Evolutionary conservation across 73 alveolate genomes (phyloP), one percentile per base, ranked within the genome.

Genomic region (Symbiodinium pilosum): DNA sequence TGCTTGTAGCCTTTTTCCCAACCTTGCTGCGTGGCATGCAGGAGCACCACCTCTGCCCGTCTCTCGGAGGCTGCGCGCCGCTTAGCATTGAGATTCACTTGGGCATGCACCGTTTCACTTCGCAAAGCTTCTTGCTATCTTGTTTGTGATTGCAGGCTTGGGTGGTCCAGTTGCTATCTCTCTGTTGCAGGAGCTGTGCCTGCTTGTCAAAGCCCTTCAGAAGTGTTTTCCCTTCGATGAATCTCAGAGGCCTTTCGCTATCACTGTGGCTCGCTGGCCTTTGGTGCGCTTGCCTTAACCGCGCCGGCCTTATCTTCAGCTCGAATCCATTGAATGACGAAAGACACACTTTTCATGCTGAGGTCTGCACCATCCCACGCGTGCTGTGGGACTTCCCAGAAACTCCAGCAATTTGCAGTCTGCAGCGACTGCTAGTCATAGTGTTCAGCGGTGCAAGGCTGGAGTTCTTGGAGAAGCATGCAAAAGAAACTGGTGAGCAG

Each of bases 381-480:
- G 39, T 64, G 38, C 39, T 64, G 81, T 9, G 81, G 41, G 81
- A 64, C 24, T 32, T 38, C 4, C 81, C 6, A 28, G 81, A n/a
- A n/a, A n/a, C n/a, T n/a, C n/a, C n/a, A n/a, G n/a, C n/a, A n/a
- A n/a, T n/a, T n/a, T n/a, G n/a, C n/a, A n/a, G n/a, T n/a, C n/a
- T n/a, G n/a, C n/a, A n/a, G n/a, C n/a, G n/a, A n/a, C n/a, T n/a
- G n/a, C n/a, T n/a, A n/a, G n/a, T n/a, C n/a, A n/a, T n/a, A n/a
- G n/a, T n/a, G n/a, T n/a, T n/a, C n/a, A n/a, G 34, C 73, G 26
- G 73, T 54, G 32, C 30, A 18, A 64, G 81, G 81, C 81, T 64
- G 24, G 81, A 64, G 81, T 64, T 28, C 81, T 32, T 64, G 81
- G 81, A 64, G 81, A 64, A 30, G 81, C 81, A 64, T 64, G 81